These are phyloP conservation scores for Theobroma cacao DNA, from an alignment of 345 rosid species.

Conservation along the genomic window DNA sequence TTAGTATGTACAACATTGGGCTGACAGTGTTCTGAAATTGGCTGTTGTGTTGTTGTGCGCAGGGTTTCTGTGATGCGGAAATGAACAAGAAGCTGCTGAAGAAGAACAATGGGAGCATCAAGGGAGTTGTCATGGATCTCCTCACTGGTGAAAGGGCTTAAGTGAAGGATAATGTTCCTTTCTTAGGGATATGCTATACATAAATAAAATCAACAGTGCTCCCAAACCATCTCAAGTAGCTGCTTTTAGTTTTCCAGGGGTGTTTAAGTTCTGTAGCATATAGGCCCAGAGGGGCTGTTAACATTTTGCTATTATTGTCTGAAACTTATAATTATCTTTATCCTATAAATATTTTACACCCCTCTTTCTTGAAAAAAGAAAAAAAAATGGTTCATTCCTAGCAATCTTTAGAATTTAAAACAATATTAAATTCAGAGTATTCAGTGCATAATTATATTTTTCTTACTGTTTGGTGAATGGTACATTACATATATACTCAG, in stretches of 20 bases:
- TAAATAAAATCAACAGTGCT: conserved; percentile 9
- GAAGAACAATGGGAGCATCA: conserved; percentile 97
- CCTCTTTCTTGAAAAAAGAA: no score
- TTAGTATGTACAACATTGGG: neutral
- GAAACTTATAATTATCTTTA: neutral
- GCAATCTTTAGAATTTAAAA: no score
- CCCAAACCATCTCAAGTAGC: neutral
- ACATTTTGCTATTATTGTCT: neutral
- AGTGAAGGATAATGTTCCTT: neutral
- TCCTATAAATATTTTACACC: neutral
- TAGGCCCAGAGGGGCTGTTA: neutral
- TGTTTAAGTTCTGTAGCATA: neutral
- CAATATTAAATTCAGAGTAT: no score
- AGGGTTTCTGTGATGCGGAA: conserved; percentile 82
- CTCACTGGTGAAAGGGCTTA: conserved; percentile 65
- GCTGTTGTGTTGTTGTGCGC: conserved; percentile 20
- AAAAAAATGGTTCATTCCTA: no score
- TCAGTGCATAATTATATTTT: no score
- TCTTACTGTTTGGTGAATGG: no score
- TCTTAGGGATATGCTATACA: neutral
- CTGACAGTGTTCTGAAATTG: neutral
- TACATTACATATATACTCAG: no score
- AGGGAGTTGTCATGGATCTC: conserved; percentile 86
- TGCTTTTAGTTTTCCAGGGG: neutral
- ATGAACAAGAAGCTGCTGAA: conserved; percentile 79